phyloP scores from a whole-genome alignment of 2,329 filamentous ascomycete species.

The Xylariales sp. region DNA sequence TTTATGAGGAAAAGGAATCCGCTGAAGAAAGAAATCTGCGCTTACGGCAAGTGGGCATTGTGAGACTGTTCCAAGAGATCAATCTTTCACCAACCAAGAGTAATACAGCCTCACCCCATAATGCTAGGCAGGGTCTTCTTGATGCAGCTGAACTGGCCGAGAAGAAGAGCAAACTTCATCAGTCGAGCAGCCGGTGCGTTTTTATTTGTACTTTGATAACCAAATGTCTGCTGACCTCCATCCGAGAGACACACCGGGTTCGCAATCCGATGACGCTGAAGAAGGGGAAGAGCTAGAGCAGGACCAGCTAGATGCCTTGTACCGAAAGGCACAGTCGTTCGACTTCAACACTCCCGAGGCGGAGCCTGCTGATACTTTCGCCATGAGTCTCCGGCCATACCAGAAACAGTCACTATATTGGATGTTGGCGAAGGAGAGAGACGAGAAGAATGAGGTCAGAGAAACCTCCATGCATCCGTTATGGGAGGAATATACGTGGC shows the following conservation, averaged over 20 bases:
- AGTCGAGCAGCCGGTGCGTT: conserved; percentile 45
- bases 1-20: conserved; percentile 89
- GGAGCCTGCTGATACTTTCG: conserved; percentile 84
- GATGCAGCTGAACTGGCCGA: conserved; percentile 91
- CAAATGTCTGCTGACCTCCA: conserved; percentile 13
- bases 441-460: conserved; percentile 73
- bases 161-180: conserved; percentile 71
- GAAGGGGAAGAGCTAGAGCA: conserved; percentile 93
- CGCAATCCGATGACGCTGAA: conserved; percentile 74
- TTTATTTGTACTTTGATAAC: too few relatives aligned
- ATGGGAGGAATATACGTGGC: conserved; percentile 97
- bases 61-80: conserved; percentile 90
- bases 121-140: conserved; percentile 85
- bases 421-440: conserved; percentile 95
- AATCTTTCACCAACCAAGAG: conserved; percentile 79
- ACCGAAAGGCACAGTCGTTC: conserved; percentile 96
- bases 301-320: conserved; percentile 92
- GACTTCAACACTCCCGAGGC: conserved; percentile 92
- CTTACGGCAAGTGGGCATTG: conserved; percentile 85
- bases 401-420: conserved; percentile 95
- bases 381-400: conserved; percentile 86
- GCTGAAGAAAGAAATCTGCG: conserved; percentile 85
- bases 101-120: conserved; percentile 80
- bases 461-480: conserved; percentile 93
- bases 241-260: conserved; percentile 52